A percentile compares a stretch with the other conserved stretches of the same genome.
phyloP scores from a whole-genome alignment of 306 rosid genomes.

The Dalbergia cochinchinensis region DNA sequence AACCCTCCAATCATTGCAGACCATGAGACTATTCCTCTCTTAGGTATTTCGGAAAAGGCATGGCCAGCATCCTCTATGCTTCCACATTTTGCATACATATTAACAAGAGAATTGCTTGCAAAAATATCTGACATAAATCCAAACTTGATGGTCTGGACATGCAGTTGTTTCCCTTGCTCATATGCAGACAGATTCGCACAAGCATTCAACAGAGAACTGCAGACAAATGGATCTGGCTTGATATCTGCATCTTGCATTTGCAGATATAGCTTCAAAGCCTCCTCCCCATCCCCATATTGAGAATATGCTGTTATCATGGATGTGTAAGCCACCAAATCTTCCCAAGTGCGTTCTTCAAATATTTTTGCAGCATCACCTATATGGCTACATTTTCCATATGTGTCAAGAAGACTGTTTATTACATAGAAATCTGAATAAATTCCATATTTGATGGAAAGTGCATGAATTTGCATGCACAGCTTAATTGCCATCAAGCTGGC shows the following conservation, averaged over 20 bases:
- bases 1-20: conserved; percentile 97
- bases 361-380: conserved; percentile 67
- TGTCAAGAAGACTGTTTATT: conserved; percentile 83
- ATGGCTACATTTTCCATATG: conserved; percentile 77
- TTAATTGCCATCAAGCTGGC: conserved; percentile 66
- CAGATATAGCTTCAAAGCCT: conserved; percentile 80
- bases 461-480: conserved; percentile 73
- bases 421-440: conserved; percentile 70
- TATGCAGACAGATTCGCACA: conserved; percentile 87
- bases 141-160: conserved; percentile 78
- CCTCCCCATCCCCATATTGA: conserved; percentile 83
- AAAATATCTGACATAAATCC: conserved; percentile 84
- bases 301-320: conserved; percentile 91
- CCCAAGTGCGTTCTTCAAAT: conserved; percentile 71
- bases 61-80: conserved; percentile 75
- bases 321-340: conserved; percentile 89
- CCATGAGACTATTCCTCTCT: conserved; percentile 90
- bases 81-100: conserved; percentile 97
- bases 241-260: conserved; percentile 66
- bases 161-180: conserved; percentile 92
- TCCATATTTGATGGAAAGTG: conserved; percentile 80
- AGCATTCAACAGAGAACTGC: conserved; percentile 91
- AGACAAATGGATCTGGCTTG: conserved; percentile 76
- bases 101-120: conserved; percentile 90
- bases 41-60: conserved; percentile 80